Percentiles rank a stretch among this genome's conserved stretches.
Evolutionary conservation across 148 eudicot species (phyloP).

Genomic region (Rhododendron henanense): DNA sequence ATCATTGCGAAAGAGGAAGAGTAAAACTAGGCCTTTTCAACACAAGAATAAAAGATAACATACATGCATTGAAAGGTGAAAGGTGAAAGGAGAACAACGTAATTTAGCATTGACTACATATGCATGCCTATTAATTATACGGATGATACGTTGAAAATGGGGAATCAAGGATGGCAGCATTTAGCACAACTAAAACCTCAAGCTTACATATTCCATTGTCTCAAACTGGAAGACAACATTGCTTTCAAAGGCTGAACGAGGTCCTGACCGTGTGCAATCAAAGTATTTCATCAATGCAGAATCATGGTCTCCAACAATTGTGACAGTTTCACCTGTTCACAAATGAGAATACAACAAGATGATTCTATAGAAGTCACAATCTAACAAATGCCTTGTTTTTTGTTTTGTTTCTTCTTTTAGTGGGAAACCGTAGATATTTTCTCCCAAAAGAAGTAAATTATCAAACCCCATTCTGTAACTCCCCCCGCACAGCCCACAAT

Average conservation of each 20-base stretch:
- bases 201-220: constrained; percentile 97
- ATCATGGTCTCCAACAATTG: constrained; percentile 96
- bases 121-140: not conserved
- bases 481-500: not conserved
- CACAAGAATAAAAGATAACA: not conserved
- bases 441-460: not conserved
- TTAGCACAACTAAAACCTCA: constrained; percentile 5
- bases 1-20: not conserved
- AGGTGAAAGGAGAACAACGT: not conserved
- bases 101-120: not conserved
- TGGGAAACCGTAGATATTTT: not conserved
- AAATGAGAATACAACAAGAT: not conserved
- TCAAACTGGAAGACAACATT: constrained; percentile 93
- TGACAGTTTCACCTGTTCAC: constrained; percentile 78
- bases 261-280: constrained; percentile 91
- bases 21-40: not conserved
- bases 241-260: constrained; percentile 94
- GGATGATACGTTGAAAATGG: not conserved
- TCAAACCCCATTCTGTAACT: not conserved
- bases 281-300: constrained; percentile 79
- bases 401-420: not conserved
- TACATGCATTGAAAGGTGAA: not conserved
- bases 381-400: not conserved
- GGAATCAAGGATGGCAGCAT: not conserved
- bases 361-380: not conserved